Evolutionary conservation across 768 basidiomycete genomes (phyloP), one percentile per base, ranked within the genome.

Genomic region (Kwoniella shandongensis): DNA sequence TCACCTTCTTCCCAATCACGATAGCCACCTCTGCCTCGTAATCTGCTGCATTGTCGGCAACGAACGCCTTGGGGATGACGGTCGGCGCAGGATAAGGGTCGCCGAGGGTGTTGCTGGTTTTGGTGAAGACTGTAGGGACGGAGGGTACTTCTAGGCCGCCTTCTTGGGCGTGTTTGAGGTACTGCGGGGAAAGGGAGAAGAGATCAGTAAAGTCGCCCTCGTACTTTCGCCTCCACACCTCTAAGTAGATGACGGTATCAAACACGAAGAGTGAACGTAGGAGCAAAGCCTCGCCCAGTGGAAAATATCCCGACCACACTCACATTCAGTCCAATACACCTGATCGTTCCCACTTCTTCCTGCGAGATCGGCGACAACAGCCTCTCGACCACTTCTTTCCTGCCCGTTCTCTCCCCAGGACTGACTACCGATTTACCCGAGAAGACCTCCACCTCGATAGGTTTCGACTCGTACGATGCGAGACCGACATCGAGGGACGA

Each of bases 1-100:
- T 89, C 13, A 86, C 86, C 1, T 84, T 72, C 71, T 88, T 89
- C 38, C 90, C 89, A 48, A 94, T 87, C 52, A 92, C 86, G 62
- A 94, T 82, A 1, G 51, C 76, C 13, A 76, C 36, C 44, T 77
- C 76, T 2, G 65, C 44, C 60, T 78, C 76, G 56, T 76, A 78
- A 47, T 78, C 76, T 13, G 67, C 72, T 10, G 67, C 57, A 30
- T 76, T 41, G 42, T 67, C 67, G 20, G 51, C 46, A 0, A 46
- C 46, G 44, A 60, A 61, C 1, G 63, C 51, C 38, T 60, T 70
- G 5, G 72, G 71, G 0, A 76, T 42, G 30, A 73, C 55, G 22
- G 62, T 70, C 1, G 69, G 61, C 1, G 59, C 57, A 0, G 77
- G 69, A 42, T 48, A 69, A 0, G 78, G 77, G 48, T 69, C 69